Evolutionary conservation across 2,329 filamentous ascomycete genomes (phyloP).

Genomic region (Penicillium olsonii): DNA sequence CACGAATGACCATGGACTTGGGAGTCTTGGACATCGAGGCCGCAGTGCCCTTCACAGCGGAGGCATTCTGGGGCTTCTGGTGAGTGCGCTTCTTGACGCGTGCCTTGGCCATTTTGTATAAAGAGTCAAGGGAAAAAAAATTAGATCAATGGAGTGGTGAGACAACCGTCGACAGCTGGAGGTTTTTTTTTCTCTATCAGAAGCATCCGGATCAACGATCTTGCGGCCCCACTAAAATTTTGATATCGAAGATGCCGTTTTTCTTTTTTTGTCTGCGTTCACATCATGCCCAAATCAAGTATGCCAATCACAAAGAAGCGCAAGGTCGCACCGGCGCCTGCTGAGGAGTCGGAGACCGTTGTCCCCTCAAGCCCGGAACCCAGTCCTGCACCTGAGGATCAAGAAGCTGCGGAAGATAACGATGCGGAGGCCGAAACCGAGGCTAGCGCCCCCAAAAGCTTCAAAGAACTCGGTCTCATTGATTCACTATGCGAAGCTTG

Average conservation of each 20-base stretch:
- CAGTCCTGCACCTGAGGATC: conserved; percentile 8
- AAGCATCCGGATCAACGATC: conserved; percentile 40
- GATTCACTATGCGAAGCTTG: conserved; percentile 90
- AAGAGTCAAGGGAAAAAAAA: conserved; percentile 4
- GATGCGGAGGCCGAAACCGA: conserved; percentile 6
- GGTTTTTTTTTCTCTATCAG: conserved; percentile 37
- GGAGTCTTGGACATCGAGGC: conserved; percentile 68
- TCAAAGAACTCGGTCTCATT: conserved; percentile 69
- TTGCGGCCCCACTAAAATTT: conserved; percentile 38
- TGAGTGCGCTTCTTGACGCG: conserved; percentile 90
- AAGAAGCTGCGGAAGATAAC: conserved; percentile 11
- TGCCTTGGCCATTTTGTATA: conserved; percentile 68
- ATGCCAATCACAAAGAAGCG: conserved; percentile 46
- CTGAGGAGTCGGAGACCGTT: conserved; percentile 15
- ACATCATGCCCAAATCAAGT: conserved; percentile 11
- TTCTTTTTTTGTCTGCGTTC: conserved; percentile 7
- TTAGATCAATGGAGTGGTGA: conserved; percentile 4
- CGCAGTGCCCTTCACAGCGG: conserved; percentile 57
- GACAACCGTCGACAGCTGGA: conserved; percentile 14
- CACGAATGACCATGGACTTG: conserved; percentile 98
- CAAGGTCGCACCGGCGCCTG: conserved; percentile 36
- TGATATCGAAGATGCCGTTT: conserved; percentile 7
- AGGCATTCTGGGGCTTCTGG: conserved; percentile 63
- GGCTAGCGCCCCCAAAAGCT: conserved; percentile 42
- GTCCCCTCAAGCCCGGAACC: conserved; percentile 23